Evolutionary conservation across 805 yeast species (phyloP), one percentile per base, ranked within the genome.

Genomic region (Maudiozyma bulderi): DNA sequence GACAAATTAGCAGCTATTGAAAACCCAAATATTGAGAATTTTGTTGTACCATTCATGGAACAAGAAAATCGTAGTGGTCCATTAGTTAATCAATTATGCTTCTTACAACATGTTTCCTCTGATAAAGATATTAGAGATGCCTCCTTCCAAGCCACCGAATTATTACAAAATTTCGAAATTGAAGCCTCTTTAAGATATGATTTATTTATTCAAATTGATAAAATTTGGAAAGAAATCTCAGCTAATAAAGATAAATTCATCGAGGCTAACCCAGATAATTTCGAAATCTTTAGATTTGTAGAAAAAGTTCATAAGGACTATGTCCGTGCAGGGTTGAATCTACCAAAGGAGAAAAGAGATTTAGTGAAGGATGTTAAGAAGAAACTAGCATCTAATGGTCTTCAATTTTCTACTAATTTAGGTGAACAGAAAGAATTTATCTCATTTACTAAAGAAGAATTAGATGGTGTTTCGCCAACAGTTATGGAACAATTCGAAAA

Each of bases 401-500:
- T 82, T 37, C 70, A 76, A 54, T 87, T 77, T 63, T 68, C 78
- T 39, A 82, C 80, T 56, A 84, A 84, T 60, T 68, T 80, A 50
- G 87, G 84, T 50, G 91, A 83, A 64, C 87, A 84, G 59, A 76
- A 76, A 14, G 90, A 78, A 34, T 78, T 59, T 57, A 57, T 83
- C 33, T 53, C 73, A 29, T 85, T 86, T 64, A 74, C 88, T 38
- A 66, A 64, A 50, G 82, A 81, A 47, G 82, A 87, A 60, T 71
- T 87, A 41, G 76, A 73, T 8, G 95, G 95, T 39, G 84, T 87
- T 41, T 90, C 95, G 2, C 73, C 74, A 39, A 79, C 78, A 50
- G 78, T 78, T 2, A 56, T 84, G 54, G 73, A 73, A 15, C 84
- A 76, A 59, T 82, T 81, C 58, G 83, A 75, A 47, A 67, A 65